These are phyloP conservation scores for Erythrophleum ivorense DNA, from an alignment of 331 rosid species.

Conservation along the genomic window DNA sequence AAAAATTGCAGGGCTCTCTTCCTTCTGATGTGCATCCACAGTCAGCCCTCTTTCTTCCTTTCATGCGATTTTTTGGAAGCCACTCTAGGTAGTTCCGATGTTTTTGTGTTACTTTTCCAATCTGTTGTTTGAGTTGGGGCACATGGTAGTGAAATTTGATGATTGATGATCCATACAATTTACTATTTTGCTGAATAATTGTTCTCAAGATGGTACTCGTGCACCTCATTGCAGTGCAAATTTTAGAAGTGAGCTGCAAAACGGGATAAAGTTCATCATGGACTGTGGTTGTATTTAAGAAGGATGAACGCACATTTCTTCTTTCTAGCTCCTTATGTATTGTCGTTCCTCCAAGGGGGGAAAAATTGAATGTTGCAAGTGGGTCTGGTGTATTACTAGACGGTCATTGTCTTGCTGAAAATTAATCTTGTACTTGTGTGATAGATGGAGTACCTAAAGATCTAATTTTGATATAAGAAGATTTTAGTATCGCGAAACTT, in stretches of 20 bases:
- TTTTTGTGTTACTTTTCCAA: background rate
- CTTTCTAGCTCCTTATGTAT: background rate
- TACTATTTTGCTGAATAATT: slow-evolving; percentile 2
- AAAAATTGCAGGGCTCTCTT: slow-evolving; percentile 77
- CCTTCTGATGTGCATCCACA: slow-evolving; percentile 53
- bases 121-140: background rate
- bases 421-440: background rate
- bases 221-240: background rate
- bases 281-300: background rate
- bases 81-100: background rate
- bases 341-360: background rate
- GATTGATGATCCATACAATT: background rate
- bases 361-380: background rate
- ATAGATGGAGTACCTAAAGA: background rate
- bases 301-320: background rate
- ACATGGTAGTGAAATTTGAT: background rate
- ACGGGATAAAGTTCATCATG: background rate
- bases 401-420: background rate
- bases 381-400: background rate
- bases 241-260: background rate
- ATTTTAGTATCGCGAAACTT: too few relatives aligned
- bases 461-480: background rate
- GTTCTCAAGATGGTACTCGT: background rate
- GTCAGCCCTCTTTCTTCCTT: background rate
- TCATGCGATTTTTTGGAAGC: slow-evolving; percentile 16